Evolutionary conservation across 1,284 basidiomycete species (phyloP), one percentile per base, ranked within the genome.

Genomic region (Ganoderma lucidum): DNA sequence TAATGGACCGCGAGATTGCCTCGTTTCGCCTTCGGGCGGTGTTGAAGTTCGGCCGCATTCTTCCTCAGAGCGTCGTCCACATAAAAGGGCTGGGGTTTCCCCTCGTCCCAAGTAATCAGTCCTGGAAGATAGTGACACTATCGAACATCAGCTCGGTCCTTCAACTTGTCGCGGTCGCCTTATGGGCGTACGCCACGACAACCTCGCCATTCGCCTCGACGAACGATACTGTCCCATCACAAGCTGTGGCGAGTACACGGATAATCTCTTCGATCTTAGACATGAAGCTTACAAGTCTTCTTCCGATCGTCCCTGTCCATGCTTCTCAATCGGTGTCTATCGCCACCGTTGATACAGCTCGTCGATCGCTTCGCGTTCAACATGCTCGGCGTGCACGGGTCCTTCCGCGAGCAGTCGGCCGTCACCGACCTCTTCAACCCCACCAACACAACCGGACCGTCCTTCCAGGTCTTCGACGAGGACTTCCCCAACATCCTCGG

Each of bases 401-500:
- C 75, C 55, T 82, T 81, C 74, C 78, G 82, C 37, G 65, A n/a
- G n/a, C n/a, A 75, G 32, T 71, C 71, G 37, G 69, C 78, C 28
- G 72, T 75, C 65, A 72, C 71, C 10, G 59, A 74, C 35, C 71
- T 77, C 59, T 80, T 82, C 77, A 83, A 83, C 70, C 85, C 86
- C 3, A 83, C 83, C 6, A 81, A 82, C 69, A 71, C 81, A 6
- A 76, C 81, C 0, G 80, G 88, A 6, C 90, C 90, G 0, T 88
- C 90, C 76, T 92, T 94, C 81, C 91, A 93, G 76, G 81, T 91
- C 67, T 92, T 92, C 75, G 85, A 93, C 75, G 73, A 80, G 5
- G 82, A 79, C 6, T 94, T 94, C 78, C 80, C 90, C 68, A 63
- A 74, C 39, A 82, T 93, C 71, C 85, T 94, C 2, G 92, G 93